A percentile compares a stretch with the other conserved stretches of the same genome.
Evolutionary conservation across 2,329 filamentous ascomycete species (phyloP).

Genomic region (Mycosphaerella sp.): DNA sequence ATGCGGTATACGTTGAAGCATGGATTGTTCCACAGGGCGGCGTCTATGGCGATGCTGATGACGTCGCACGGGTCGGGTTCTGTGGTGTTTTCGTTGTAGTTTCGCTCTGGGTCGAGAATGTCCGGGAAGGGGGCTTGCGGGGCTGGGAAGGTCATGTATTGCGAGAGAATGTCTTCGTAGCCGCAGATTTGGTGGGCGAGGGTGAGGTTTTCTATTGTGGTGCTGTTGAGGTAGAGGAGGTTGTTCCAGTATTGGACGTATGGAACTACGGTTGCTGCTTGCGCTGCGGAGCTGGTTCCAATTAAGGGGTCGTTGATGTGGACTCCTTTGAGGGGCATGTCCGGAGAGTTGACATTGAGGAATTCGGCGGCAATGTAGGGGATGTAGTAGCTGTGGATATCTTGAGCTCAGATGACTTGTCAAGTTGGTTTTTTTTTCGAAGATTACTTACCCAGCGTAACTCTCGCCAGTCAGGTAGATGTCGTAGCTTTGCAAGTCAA

Average conservation of each 20-base stretch:
- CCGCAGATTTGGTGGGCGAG: slow-evolving; percentile 33
- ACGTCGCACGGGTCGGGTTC: slow-evolving; percentile 20
- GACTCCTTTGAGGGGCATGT: slow-evolving; percentile 6
- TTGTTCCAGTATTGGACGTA: slow-evolving; percentile 27
- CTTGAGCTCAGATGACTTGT: too few species aligned
- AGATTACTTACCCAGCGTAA: slow-evolving; percentile 2
- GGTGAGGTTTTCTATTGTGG: slow-evolving; percentile 35
- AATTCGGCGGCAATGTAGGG: slow-evolving; percentile 5
- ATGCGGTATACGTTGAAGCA: slow-evolving; percentile 33
- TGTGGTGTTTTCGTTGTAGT: not conserved
- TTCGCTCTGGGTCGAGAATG: not conserved
- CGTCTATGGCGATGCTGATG: not conserved
- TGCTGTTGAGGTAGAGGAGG: slow-evolving; percentile 40
- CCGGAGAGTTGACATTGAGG: not conserved
- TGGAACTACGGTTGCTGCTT: not conserved
- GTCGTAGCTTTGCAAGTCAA: slow-evolving; percentile 44
- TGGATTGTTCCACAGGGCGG: slow-evolving; percentile 23
- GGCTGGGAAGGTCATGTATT: slow-evolving; percentile 39
- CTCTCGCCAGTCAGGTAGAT: slow-evolving; percentile 35
- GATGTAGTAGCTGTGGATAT: slow-evolving; percentile 1
- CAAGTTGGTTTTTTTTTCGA: too few species aligned
- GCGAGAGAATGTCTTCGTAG: slow-evolving; percentile 44
- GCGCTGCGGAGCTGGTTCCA: not conserved
- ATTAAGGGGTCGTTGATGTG: slow-evolving; percentile 6
- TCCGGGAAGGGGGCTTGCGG: slow-evolving; percentile 20